Base-by-base conservation (phyloP, 176 grass and related monocot genomes). In the Raddia distichophylla region DNA sequence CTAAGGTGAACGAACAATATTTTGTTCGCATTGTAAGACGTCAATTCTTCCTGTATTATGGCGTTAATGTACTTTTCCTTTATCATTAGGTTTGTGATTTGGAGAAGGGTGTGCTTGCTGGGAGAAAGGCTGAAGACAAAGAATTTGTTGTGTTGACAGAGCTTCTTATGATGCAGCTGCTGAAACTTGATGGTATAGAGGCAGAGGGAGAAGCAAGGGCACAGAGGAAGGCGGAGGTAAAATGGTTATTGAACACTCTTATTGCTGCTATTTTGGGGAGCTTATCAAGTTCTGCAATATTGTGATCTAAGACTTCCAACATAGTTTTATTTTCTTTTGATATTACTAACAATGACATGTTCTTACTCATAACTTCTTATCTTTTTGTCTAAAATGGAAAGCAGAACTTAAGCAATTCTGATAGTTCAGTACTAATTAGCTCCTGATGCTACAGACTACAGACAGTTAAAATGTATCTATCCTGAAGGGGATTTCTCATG, bases 131-230 rank as follows among this genome's bases (percentile, higher is more conserved):
- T 63, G 87, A 86, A 4, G 91, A 95, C 64, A 99, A 91, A 71
- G 87, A 99, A 78, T 95, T 99, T 73, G 71, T 82, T 19, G 72
- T 90, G 80, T 89, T 99, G 82, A 89, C 89, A 5, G 96, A 99
- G 84, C 76, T 99, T 40, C 89, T 99, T 45, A 99, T 99, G 96
- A 71, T 90, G 81, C 90, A 99, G 61, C 79, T 99, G 62, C 65
- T 99, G 46, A 99, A 90, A 88, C 73, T 99, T 4, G 93, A 99
- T 77, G 84, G 93, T 58, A 95, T 95, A 42, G 85, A 99, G 78
- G 96, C 96, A 71, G 89, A 91, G 57, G 96, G 96, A 37, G 93
- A 99, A 66, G 96, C 91, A 42, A 99, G 90, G 75, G 82, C 82
- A 37, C 89, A 91, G 54, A 93, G 96, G 80, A 95, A 90, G 73